Evolutionary conservation across 768 basidiomycete genomes (phyloP), one percentile per base, ranked within the genome.

Genomic region (Suillus variegatus): DNA sequence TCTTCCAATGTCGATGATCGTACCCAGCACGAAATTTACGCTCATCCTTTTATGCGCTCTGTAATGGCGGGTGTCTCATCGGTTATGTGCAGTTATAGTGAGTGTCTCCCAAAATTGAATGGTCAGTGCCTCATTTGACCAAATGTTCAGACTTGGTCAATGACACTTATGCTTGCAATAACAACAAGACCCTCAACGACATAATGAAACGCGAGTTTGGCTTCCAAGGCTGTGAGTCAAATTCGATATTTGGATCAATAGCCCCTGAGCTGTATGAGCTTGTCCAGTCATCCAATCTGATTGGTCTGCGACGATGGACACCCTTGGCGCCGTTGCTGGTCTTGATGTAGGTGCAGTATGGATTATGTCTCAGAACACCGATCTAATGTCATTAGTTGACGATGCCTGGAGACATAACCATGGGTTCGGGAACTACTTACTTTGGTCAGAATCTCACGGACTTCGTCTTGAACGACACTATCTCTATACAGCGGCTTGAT

Each of bases 51-150:
- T 71, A 70, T 89, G 69, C 84, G 85, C 49, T 82, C 85, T 22
- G 85, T 90, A 4, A 83, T 85, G 73, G 89, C 89, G 13, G 85
- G 86, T 63, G 89, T 89, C 13, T 85, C 88, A 1, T 73, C 86
- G 5, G 82, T 90, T 63, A 89, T 89, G 88, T 89, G 88, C 73
- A 86, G 85, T 65, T 88, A 88, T 69, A 87, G 85, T 82, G 63
- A 66, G 79, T 72, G 44, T 40, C 55, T 20, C 51, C 65, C 14
- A 32, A 64, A 25, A 28, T 28, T 61, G 10, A 25, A 52, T 62
- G 32, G 55, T 36, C 28, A 51, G 18, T 22, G 43, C 28, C 49
- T 62, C 63, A 46, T 70, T 54, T 68, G 1, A 66, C 61, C 46
- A 61, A 66, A 66, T 38, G 61, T 52, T 81, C 66, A 86, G 72